Evolutionary conservation across 2,329 filamentous ascomycete species (phyloP).

Genomic region (Orbilia ellipsospora): DNA sequence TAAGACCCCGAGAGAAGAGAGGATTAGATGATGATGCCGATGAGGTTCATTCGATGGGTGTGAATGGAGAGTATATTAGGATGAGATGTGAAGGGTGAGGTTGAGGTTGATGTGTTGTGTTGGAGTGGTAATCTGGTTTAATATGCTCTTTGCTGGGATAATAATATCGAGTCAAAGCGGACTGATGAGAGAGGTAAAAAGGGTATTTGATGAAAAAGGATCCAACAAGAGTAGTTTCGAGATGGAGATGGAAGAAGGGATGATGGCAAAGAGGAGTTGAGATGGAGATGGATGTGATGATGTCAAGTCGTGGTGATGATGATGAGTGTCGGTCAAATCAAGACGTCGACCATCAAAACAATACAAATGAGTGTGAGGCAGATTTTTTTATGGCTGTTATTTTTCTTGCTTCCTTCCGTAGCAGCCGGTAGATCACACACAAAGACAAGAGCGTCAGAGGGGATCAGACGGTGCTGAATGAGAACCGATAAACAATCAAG

Average conservation of each 20-base stretch:
- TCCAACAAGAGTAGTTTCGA: not conserved
- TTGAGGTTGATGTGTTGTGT: slow-evolving; percentile 1
- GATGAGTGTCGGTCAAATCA: slow-evolving; percentile 1
- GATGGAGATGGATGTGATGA: slow-evolving; percentile 16
- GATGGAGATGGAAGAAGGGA: not conserved
- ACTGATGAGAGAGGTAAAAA: not conserved
- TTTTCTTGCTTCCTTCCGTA: not conserved
- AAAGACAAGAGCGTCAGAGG: not conserved
- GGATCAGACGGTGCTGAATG: not conserved
- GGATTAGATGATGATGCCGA: slow-evolving; percentile 1
- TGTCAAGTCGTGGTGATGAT: slow-evolving; percentile 8
- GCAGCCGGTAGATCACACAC: not conserved
- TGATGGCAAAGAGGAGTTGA: slow-evolving; percentile 9
- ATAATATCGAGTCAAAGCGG: not conserved
- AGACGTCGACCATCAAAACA: slow-evolving; percentile 2
- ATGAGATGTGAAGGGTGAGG: slow-evolving; percentile 4
- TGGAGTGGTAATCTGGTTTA: not conserved
- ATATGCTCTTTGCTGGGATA: no score
- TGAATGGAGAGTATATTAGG: not conserved
- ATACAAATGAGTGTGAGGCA: slow-evolving; percentile 17
- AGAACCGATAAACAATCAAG: no score
- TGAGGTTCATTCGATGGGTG: slow-evolving; percentile 19
- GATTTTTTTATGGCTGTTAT: not conserved
- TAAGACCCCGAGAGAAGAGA: slow-evolving; percentile 3
- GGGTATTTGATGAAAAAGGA: no score